A percentile compares a stretch with the other conserved stretches of the same genome.
These are phyloP conservation scores for Talaromyces borbonicus DNA, from an alignment of 495 filamentous ascomycete species.

Conservation along the genomic window DNA sequence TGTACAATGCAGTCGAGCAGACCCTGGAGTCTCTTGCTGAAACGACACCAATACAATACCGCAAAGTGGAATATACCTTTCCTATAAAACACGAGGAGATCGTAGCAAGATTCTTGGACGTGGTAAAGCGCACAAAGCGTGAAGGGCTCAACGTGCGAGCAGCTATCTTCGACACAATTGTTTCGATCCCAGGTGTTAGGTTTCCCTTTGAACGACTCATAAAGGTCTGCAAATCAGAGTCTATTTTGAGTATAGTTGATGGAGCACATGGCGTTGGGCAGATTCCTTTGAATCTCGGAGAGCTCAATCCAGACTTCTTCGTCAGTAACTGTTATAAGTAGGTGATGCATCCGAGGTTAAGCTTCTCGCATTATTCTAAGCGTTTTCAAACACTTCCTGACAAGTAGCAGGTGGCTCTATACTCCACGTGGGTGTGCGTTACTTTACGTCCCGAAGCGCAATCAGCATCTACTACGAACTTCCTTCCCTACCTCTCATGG, in stretches of 20 bases:
- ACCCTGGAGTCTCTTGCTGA: constrained; percentile 61
- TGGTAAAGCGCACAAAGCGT: constrained; percentile 27
- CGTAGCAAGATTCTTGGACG: constrained; percentile 38
- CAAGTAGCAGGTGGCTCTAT: constrained; percentile 58
- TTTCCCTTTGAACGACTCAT: constrained; percentile 68
- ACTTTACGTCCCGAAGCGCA: constrained; percentile 63
- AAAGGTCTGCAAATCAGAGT: constrained; percentile 50
- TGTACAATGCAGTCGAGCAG: constrained; percentile 70
- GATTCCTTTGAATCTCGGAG: constrained; percentile 53
- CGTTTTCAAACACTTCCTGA: too few relatives aligned
- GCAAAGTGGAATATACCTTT: constrained; percentile 39
- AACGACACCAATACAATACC: constrained; percentile 27
- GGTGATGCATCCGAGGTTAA: constrained; percentile 7
- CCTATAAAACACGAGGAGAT: constrained; percentile 53
- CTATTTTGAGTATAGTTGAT: constrained; percentile 59
- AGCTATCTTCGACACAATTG: constrained; percentile 72
- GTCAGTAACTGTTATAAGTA: constrained; percentile 78
- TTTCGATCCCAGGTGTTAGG: constrained; percentile 62
- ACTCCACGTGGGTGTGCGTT: constrained; percentile 72
- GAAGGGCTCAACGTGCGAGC: constrained; percentile 42
- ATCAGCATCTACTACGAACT: constrained; percentile 65
- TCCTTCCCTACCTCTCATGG: constrained; percentile 63
- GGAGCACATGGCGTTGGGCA: constrained; percentile 77
- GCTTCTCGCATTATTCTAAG: neutral
- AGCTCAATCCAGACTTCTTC: constrained; percentile 72